These are phyloP conservation scores for Scutellaria barbata DNA, from an alignment of 257 asterid genomes.

Conservation along the genomic window DNA sequence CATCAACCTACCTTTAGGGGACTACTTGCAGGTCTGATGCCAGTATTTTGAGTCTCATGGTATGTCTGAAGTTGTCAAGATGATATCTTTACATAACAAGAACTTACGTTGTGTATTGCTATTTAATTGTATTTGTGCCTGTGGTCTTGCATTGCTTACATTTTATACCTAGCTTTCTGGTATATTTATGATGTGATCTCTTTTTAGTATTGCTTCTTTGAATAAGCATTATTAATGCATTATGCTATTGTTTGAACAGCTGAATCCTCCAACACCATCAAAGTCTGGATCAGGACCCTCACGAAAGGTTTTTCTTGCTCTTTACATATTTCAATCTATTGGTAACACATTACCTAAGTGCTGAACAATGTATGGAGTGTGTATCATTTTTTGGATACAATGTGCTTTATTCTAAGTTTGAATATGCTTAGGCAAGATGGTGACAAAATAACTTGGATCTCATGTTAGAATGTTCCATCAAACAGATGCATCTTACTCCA, in stretches of 20 bases:
- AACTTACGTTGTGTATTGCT: neutral
- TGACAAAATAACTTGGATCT: conserved; percentile 34
- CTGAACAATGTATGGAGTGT: conserved; percentile 16
- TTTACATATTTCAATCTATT: conserved; percentile 11
- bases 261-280: conserved; percentile 74
- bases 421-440: conserved; percentile 26
- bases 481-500: conserved; percentile 72
- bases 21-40: neutral
- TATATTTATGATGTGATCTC: conserved; percentile 16
- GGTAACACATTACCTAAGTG: conserved; percentile 1
- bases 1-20: conserved; percentile 2
- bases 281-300: conserved; percentile 87
- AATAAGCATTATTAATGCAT: conserved; percentile 34
- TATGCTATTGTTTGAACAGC: conserved; percentile 52
- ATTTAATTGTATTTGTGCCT: conserved; percentile 13
- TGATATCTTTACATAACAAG: neutral
- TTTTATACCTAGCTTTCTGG: neutral
- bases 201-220: conserved; percentile 20
- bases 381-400: conserved; percentile 13
- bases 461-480: conserved; percentile 24
- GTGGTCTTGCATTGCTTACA: conserved; percentile 11
- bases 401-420: conserved; percentile 4
- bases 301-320: conserved; percentile 64
- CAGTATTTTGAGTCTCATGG: neutral
- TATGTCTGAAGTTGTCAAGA: conserved; percentile 21